Percentiles rank a stretch among this genome's conserved stretches.
Conservation (phyloP, 2,329 filamentous ascomycete species). For the Colletotrichum plurivorum region DNA sequence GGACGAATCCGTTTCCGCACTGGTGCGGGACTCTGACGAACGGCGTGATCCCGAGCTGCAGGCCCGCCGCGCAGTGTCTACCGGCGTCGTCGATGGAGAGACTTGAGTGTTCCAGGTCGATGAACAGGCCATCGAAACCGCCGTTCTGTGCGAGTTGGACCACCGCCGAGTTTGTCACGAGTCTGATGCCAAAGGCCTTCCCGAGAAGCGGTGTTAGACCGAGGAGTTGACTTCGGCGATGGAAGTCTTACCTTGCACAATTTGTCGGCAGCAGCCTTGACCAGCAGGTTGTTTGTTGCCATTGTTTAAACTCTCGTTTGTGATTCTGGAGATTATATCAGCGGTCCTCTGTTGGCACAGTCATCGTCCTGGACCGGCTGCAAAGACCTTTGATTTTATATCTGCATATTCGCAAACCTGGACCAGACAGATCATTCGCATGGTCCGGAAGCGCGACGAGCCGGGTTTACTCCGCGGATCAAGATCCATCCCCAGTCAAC, state of each 20-base stretch:
- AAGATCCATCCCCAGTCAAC: not conserved
- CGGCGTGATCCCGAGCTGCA: slow-evolving; percentile 47
- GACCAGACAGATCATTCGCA: too few species aligned
- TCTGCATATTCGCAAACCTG: not conserved
- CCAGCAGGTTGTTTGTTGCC: not conserved
- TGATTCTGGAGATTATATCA: not conserved
- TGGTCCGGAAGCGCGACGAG: not conserved
- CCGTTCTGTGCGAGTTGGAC: slow-evolving; percentile 48
- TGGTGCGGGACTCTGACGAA: slow-evolving; percentile 50
- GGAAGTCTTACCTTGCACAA: not conserved
- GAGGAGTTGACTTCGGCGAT: too few species aligned
- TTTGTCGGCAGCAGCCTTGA: not conserved
- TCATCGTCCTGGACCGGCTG: too few species aligned
- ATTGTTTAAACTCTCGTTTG: not conserved
- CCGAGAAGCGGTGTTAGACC: too few species aligned
- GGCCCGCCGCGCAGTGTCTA: slow-evolving; percentile 45
- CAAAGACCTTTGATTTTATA: not conserved
- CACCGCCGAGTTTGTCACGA: slow-evolving; percentile 44
- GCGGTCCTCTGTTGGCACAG: not conserved
- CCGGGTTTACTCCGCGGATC: not conserved
- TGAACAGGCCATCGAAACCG: slow-evolving; percentile 51
- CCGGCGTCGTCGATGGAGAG: slow-evolving; percentile 46
- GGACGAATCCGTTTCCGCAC: slow-evolving; percentile 49
- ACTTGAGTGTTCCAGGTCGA: slow-evolving; percentile 53
- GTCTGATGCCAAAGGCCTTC: slow-evolving; percentile 43